Conservation (phyloP, 2,329 filamentous ascomycete genomes). For the Stachybotrys chlorohalonatus region DNA sequence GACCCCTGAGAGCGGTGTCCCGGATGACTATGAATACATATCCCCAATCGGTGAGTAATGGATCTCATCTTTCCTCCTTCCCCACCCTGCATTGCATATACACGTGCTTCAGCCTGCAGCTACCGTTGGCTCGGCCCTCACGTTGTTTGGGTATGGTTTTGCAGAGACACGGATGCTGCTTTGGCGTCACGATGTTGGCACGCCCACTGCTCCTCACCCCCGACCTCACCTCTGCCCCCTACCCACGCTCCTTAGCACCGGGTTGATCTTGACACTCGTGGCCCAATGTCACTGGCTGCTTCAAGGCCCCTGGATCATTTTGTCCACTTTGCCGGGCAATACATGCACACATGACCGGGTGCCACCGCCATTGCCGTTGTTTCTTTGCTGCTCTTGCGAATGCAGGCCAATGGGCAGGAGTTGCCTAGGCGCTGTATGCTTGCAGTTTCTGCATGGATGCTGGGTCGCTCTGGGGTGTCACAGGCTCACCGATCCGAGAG, state of each 20-base stretch:
- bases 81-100: conserved; percentile 29
- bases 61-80: conserved; percentile 18
- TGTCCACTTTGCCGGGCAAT: neutral
- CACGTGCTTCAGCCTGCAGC: conserved; percentile 33
- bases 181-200: conserved; percentile 10
- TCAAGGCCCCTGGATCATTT: neutral
- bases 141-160: conserved; percentile 2
- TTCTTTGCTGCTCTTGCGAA: neutral
- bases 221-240: neutral
- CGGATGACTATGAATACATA: conserved; percentile 34
- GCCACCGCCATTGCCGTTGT: neutral
- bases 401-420: neutral
- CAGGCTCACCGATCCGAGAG: too few relatives aligned
- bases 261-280: neutral
- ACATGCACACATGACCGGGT: conserved; percentile 5
- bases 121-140: conserved; percentile 32
- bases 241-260: neutral
- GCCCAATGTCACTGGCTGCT: neutral
- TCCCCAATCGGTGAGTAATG: conserved; percentile 46
- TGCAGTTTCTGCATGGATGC: too few relatives aligned
- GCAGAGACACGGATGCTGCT: conserved; percentile 8
- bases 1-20: conserved; percentile 33
- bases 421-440: too few relatives aligned
- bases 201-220: neutral
- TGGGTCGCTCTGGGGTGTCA: too few relatives aligned